Evolutionary conservation across 331 rosid species (phyloP).

Genomic region (Erythrophleum ivorense): DNA sequence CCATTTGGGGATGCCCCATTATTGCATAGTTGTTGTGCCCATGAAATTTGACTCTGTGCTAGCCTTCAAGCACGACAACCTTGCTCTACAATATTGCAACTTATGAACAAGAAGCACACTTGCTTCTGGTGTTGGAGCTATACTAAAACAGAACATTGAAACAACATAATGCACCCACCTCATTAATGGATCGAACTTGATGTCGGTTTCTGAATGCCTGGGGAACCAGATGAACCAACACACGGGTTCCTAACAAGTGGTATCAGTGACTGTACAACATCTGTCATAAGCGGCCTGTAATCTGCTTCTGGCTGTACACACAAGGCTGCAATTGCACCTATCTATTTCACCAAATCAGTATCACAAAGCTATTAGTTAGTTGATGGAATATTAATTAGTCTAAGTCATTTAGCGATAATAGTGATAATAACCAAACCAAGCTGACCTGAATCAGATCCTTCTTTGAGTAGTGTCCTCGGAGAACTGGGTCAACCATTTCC

Average conservation of each 20-base stretch:
- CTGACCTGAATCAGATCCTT: slow-evolving; percentile 92
- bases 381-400: not conserved
- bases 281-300: slow-evolving; percentile 93
- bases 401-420: not conserved
- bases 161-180: too few species aligned
- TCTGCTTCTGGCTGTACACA: slow-evolving; percentile 98
- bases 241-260: slow-evolving; percentile 69
- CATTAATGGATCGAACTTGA: slow-evolving; percentile 45
- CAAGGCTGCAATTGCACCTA: slow-evolving; percentile 99
- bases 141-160: not conserved
- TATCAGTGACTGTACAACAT: slow-evolving; percentile 86
- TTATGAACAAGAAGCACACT: not conserved
- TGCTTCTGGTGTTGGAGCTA: not conserved
- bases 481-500: slow-evolving; percentile 91
- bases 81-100: not conserved
- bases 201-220: slow-evolving; percentile 59
- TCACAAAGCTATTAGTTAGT: slow-evolving; percentile 27
- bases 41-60: not conserved
- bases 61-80: too few species aligned
- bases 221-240: slow-evolving; percentile 50
- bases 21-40: not conserved
- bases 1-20: too few species aligned
- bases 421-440: not conserved
- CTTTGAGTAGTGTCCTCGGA: slow-evolving; percentile 77
- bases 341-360: slow-evolving; percentile 40